Conservation (phyloP, 768 basidiomycete genomes). For the Lentinula sp. region DNA sequence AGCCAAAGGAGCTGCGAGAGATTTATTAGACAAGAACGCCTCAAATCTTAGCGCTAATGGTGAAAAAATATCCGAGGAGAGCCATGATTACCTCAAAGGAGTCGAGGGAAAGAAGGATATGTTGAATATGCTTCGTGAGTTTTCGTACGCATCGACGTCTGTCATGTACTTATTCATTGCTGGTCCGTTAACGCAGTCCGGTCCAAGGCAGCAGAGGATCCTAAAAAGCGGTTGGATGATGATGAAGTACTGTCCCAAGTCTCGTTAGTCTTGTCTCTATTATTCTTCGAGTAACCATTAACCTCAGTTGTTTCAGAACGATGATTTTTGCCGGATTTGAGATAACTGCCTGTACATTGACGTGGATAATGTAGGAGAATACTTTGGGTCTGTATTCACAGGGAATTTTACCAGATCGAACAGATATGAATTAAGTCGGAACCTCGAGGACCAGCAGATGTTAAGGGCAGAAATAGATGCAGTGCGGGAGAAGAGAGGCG, state of each 20-base stretch:
- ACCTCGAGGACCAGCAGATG: conserved; percentile 50
- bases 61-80: conserved; percentile 16
- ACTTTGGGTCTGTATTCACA: neutral
- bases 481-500: conserved; percentile 8
- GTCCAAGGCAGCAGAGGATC: conserved; percentile 46
- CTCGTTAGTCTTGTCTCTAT: conserved; percentile 15
- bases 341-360: conserved; percentile 51
- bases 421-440: conserved; percentile 47
- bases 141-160: neutral
- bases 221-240: conserved; percentile 34
- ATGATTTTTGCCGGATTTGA: conserved; percentile 52
- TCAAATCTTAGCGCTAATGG: conserved; percentile 16
- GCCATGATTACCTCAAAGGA: conserved; percentile 13
- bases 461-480: conserved; percentile 54
- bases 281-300: neutral
- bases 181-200: conserved; percentile 28
- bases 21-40: conserved; percentile 29
- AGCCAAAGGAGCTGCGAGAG: conserved; percentile 25
- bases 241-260: conserved; percentile 46
- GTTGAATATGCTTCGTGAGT: conserved; percentile 35
- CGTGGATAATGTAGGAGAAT: conserved; percentile 40
- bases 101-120: conserved; percentile 23
- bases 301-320: conserved; percentile 16
- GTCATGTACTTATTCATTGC: neutral
- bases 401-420: neutral